A percentile compares a stretch with the other conserved stretches of the same genome.
Conservation (phyloP, 768 basidiomycete species). For the Suillus alpinus region DNA sequence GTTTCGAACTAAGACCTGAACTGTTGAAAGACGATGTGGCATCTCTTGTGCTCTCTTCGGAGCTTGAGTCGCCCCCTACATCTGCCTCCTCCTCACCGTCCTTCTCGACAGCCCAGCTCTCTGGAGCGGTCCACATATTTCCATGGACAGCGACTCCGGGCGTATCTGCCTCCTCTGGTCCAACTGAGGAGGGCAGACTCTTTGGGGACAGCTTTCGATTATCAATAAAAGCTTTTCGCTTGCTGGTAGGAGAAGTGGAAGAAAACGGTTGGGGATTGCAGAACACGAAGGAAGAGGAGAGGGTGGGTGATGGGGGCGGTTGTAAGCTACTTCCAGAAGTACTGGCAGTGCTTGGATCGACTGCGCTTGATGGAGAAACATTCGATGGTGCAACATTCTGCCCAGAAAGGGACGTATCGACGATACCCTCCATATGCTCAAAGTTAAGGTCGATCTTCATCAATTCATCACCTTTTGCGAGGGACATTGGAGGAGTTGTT, state of each 20-base stretch:
- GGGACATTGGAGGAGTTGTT: constrained; percentile 13
- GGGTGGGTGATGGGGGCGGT: constrained; percentile 36
- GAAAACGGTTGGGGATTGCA: constrained; percentile 33
- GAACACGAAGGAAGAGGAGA: constrained; percentile 30
- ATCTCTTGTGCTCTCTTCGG: constrained; percentile 33
- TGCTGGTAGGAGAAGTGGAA: constrained; percentile 13
- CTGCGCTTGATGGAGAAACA: constrained; percentile 13
- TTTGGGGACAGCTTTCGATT: constrained; percentile 53
- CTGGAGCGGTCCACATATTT: constrained; percentile 63
- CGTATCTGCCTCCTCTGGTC: constrained; percentile 9
- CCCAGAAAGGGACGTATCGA: constrained; percentile 38
- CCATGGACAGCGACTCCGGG: constrained; percentile 12
- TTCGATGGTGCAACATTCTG: constrained; percentile 17
- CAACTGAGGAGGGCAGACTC: constrained; percentile 26
- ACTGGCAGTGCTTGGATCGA: constrained; percentile 31
- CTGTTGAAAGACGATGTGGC: constrained; percentile 10
- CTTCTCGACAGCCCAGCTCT: constrained; percentile 73
- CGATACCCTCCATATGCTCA: constrained; percentile 79
- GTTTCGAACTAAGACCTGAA: constrained; percentile 13
- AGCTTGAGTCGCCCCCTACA: constrained; percentile 40
- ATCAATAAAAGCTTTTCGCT: constrained; percentile 25
- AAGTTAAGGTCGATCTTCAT: constrained; percentile 27
- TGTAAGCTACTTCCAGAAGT: constrained; percentile 40
- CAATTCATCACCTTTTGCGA: constrained; percentile 22
- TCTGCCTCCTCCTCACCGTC: constrained; percentile 37